A percentile compares a stretch with the other conserved stretches of the same genome.
Conservation (phyloP, 2,329 filamentous ascomycete species). For the Aspergillus sp. region DNA sequence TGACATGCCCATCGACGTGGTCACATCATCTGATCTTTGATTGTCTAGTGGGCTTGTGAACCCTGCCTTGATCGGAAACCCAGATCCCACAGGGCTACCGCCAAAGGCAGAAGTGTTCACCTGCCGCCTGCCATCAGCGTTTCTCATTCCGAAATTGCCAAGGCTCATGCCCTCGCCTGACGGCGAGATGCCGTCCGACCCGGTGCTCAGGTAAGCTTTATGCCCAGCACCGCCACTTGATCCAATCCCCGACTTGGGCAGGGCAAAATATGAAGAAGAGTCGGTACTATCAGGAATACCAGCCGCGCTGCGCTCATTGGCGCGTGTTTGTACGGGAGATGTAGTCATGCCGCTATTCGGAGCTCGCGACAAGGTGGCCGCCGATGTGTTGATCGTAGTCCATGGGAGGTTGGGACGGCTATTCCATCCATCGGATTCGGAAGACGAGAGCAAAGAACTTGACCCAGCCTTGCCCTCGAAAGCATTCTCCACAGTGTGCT, state of each 20-base stretch:
- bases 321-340: constrained; percentile 61
- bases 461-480: constrained; percentile 66
- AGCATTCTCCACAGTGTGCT: constrained; percentile 30
- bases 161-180: constrained; percentile 37
- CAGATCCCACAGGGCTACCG: constrained; percentile 32
- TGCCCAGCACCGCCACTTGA: constrained; percentile 27
- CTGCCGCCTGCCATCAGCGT: constrained; percentile 37
- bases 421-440: constrained; percentile 67
- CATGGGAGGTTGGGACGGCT: constrained; percentile 58
- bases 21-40: constrained; percentile 33
- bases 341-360: constrained; percentile 51
- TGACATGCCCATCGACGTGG: constrained; percentile 31
- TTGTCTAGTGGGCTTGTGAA: constrained; percentile 33
- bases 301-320: constrained; percentile 47
- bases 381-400: constrained; percentile 55
- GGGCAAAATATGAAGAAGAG: constrained; percentile 50
- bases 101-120: constrained; percentile 36
- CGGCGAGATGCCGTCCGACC: constrained; percentile 36
- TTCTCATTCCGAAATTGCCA: constrained; percentile 29
- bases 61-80: constrained; percentile 35
- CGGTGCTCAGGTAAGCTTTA: constrained; percentile 37
- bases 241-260: constrained; percentile 51
- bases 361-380: constrained; percentile 48
- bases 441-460: constrained; percentile 67
- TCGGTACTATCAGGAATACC: constrained; percentile 47